Evolutionary conservation across 2,329 filamentous ascomycete genomes (phyloP).

Genomic region (Xylariaceae sp.): DNA sequence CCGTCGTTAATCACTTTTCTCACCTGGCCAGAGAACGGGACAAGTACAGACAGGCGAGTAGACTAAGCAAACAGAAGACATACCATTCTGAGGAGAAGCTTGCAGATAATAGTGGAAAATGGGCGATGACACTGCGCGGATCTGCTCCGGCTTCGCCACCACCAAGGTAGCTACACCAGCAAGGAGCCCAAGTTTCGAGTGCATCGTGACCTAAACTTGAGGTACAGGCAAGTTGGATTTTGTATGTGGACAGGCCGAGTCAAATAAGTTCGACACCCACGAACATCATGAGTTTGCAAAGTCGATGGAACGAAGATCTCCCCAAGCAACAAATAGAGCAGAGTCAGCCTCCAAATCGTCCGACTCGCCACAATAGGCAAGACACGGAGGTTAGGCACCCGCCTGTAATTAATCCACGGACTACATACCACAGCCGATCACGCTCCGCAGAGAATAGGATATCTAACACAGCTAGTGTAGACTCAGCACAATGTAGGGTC

Average conservation of each 20-base stretch:
- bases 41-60: constrained; percentile 2
- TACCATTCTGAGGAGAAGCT: constrained; percentile 41
- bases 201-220: constrained; percentile 12
- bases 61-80: constrained; percentile 7
- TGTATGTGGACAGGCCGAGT: too few species aligned
- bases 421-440: not conserved
- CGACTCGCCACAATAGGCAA: constrained; percentile 20
- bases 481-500: not conserved
- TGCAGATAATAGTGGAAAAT: constrained; percentile 55
- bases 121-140: constrained; percentile 47
- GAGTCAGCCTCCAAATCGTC: too few species aligned
- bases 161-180: constrained; percentile 15
- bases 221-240: too few species aligned
- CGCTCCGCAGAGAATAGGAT: not conserved
- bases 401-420: constrained; percentile 9
- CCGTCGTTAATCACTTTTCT: too few species aligned
- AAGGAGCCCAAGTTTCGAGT: constrained; percentile 4
- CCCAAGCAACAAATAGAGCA: too few species aligned
- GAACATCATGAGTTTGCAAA: too few species aligned
- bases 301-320: too few species aligned
- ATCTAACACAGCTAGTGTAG: too few species aligned
- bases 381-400: constrained; percentile 23
- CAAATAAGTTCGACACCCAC: too few species aligned
- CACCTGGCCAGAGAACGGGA: constrained; percentile 6
- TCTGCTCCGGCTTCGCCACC: constrained; percentile 45